Conservation (phyloP, 495 filamentous ascomycete species). For the Aspergillus funiculosus region DNA sequence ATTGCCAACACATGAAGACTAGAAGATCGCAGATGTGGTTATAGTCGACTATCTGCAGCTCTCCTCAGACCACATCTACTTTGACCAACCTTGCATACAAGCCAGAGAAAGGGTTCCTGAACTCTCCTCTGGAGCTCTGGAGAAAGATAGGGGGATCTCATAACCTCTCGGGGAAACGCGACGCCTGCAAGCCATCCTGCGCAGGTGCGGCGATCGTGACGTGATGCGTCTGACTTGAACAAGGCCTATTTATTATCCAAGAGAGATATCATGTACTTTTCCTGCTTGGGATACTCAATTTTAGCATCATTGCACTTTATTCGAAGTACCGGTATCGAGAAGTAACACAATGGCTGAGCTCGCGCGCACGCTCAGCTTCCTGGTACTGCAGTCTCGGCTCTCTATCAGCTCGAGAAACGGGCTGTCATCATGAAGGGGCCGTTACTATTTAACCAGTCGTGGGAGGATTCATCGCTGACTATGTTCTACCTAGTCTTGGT, state of each 20-base stretch:
- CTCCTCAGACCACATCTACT: too few species aligned
- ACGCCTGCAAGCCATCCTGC: conserved; percentile 20
- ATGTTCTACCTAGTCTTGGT: conserved; percentile 47
- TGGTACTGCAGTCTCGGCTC: conserved; percentile 40
- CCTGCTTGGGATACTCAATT: background rate
- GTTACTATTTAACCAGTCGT: too few species aligned
- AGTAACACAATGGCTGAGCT: conserved; percentile 34
- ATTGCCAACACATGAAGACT: too few species aligned
- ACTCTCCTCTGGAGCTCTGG: background rate
- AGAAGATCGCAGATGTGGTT: too few species aligned
- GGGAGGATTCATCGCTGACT: conserved; percentile 16
- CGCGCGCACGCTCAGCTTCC: conserved; percentile 37
- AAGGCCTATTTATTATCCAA: background rate
- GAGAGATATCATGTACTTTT: conserved; percentile 5
- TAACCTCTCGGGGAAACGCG: conserved; percentile 38
- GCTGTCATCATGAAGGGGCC: conserved; percentile 50
- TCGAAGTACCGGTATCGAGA: conserved; percentile 1
- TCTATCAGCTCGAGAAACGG: conserved; percentile 48
- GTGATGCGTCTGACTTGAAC: background rate
- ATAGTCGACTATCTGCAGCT: too few species aligned
- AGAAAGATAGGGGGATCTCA: conserved; percentile 25
- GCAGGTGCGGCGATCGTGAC: conserved; percentile 7
- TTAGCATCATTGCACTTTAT: background rate
- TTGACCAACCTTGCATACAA: too few species aligned
- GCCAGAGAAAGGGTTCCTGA: too few species aligned